Evolutionary conservation across 768 basidiomycete genomes (phyloP), one percentile per base, ranked within the genome.

Genomic region (Strobilomyces echinocephalus): DNA sequence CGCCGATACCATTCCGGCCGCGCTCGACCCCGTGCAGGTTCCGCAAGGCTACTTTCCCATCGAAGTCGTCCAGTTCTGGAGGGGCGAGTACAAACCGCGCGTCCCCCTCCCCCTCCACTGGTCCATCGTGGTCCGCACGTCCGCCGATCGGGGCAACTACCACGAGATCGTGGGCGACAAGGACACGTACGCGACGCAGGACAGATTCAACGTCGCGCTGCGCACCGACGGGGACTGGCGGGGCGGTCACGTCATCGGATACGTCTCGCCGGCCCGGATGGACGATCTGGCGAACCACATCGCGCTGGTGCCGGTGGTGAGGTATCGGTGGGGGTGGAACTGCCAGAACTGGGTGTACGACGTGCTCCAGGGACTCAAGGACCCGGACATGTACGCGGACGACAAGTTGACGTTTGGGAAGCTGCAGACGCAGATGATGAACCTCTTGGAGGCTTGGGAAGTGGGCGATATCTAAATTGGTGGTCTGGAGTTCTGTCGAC

Each of bases 401-500:
- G 49, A 2, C 34, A 49, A 49, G n/a, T 16, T 67, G 33, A 57
- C 52, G 1, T 52, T 62, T 36, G 53, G 26, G 16, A 50, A 31
- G 9, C 31, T 70, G 35, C 67, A 70, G 44, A 53, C 57, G 14
- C 69, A 69, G 21, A 71, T 69, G 69, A 34, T 36, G 46, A 61
- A 51, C 24, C 43, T 69, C 1, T 46, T 71, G 45, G 69, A 69
- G 47, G 67, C 67, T 5, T 69, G 64, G 68, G 69, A 69, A n/a
- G 20, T 46, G 36, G 61, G 59, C 0, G 63, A 69, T 21, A 64
- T 68, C 24, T 65, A 39, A 33, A 11, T 1, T 12, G 30, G 21
- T 14, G 21, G n/a, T 41, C 20, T 2, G 20, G 41, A 14, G 24
- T 41, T 2, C 12, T 12, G 40, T 21, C 7, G 11, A 21, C 14